Conservation (phyloP, 495 filamentous ascomycete species). For the Penicillium psychrofluorescens region DNA sequence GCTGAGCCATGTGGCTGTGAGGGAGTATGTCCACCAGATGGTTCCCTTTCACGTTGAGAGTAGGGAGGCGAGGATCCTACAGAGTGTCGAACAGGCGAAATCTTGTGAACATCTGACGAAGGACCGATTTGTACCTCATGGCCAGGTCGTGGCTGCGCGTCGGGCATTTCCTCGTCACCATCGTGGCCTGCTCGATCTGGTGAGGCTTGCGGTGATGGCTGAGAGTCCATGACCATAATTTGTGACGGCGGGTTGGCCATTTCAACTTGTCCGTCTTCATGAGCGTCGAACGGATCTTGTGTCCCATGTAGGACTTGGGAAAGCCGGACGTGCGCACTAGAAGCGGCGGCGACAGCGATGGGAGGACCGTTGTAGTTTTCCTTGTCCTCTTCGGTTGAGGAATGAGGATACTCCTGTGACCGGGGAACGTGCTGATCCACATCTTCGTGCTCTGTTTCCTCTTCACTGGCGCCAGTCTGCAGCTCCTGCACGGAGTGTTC, state of each 20-base stretch:
- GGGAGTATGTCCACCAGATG: background rate
- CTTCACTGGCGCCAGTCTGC: slow-evolving; percentile 33
- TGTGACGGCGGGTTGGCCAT: slow-evolving; percentile 24
- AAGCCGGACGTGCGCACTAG: slow-evolving; percentile 31
- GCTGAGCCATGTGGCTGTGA: slow-evolving; percentile 1
- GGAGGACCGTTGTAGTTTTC: slow-evolving; percentile 35
- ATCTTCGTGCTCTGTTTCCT: slow-evolving; percentile 47
- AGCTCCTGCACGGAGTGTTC: background rate
- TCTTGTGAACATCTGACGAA: slow-evolving; percentile 11
- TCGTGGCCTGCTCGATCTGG: background rate
- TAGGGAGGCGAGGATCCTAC: slow-evolving; percentile 20
- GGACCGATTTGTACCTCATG: slow-evolving; percentile 8
- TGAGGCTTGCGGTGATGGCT: slow-evolving; percentile 28
- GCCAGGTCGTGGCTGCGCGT: background rate
- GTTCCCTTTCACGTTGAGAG: slow-evolving; percentile 2
- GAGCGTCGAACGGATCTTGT: slow-evolving; percentile 1
- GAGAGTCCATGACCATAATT: slow-evolving; percentile 41
- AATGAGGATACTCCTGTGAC: slow-evolving; percentile 18
- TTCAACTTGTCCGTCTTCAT: slow-evolving; percentile 5
- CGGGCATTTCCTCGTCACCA: background rate
- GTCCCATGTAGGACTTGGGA: slow-evolving; percentile 25
- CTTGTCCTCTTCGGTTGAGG: slow-evolving; percentile 41
- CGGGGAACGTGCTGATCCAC: slow-evolving; percentile 15
- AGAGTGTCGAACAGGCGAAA: slow-evolving; percentile 21
- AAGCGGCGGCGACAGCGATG: slow-evolving; percentile 18